Evolutionary conservation across 306 rosid genomes (phyloP).

Genomic region (Trifolium pratense): DNA sequence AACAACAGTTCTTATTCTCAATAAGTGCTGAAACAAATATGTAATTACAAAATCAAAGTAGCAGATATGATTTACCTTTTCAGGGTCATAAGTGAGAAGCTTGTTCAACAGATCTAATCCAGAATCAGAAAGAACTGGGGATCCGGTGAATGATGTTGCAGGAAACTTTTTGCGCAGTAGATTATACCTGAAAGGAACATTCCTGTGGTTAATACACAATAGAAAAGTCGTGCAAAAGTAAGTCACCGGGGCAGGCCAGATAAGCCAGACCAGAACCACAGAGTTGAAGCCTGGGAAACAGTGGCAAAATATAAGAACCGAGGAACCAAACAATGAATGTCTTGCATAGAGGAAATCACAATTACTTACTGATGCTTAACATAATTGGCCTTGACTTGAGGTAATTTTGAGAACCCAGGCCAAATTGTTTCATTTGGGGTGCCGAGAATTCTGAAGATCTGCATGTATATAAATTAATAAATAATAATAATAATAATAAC

Average conservation of each 20-base stretch:
- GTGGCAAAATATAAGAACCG: slow-evolving; percentile 70
- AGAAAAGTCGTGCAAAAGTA: slow-evolving; percentile 53
- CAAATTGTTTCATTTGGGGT: slow-evolving; percentile 96
- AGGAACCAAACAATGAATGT: slow-evolving; percentile 42
- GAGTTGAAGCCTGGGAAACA: slow-evolving; percentile 99
- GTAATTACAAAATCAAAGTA: slow-evolving; percentile 5
- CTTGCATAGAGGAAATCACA: slow-evolving; percentile 42
- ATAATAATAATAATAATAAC: no score
- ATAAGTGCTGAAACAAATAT: slow-evolving; percentile 22
- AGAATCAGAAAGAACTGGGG: slow-evolving; percentile 97
- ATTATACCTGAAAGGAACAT: slow-evolving; percentile 89
- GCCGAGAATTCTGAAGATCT: slow-evolving; percentile 90
- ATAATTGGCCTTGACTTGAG: slow-evolving; percentile 95
- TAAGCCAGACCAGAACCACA: slow-evolving; percentile 89
- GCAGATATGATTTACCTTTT: slow-evolving; percentile 62
- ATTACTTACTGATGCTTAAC: slow-evolving; percentile 94
- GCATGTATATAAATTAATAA: slow-evolving; percentile 26
- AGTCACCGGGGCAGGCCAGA: slow-evolving; percentile 74
- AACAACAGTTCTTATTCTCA: slow-evolving; percentile 22
- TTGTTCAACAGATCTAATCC: slow-evolving; percentile 97
- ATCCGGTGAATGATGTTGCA: slow-evolving; percentile 93
- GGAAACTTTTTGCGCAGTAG: slow-evolving; percentile 96
- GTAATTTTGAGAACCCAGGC: slow-evolving; percentile 93
- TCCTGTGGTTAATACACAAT: slow-evolving; percentile 58
- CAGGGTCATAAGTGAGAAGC: slow-evolving; percentile 97